Percentiles rank a stretch among this genome's conserved stretches.
phyloP scores from a whole-genome alignment of 305 asterid genomes.

The Fraxinus greggii region DNA sequence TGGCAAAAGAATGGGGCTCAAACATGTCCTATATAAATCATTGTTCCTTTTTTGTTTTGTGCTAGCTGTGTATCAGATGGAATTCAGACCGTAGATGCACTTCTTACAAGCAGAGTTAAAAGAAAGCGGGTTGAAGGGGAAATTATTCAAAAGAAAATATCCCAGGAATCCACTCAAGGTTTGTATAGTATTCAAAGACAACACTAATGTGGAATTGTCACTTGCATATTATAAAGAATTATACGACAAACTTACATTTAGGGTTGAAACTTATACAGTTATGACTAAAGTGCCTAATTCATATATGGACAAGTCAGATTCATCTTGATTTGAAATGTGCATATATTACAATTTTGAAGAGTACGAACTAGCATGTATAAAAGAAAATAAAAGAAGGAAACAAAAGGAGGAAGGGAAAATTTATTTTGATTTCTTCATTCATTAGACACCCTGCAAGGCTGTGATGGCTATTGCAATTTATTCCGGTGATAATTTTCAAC shows the following conservation, averaged over 20 bases:
- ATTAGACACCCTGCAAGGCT: neutral
- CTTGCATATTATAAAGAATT: neutral
- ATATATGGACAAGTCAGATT: constrained; percentile 1
- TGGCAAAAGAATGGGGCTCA: too few species aligned
- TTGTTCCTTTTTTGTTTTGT: constrained; percentile 32
- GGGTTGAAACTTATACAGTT: neutral
- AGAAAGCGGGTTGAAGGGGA: constrained; percentile 73
- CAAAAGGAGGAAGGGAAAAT: neutral
- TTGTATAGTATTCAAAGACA: constrained; percentile 14
- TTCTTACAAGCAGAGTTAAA: constrained; percentile 81
- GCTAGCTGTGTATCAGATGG: constrained; percentile 87
- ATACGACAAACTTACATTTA: neutral
- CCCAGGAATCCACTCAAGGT: constrained; percentile 56
- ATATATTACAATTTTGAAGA: neutral
- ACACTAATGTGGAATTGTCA: neutral
- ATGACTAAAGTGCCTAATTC: neutral
- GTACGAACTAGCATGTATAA: neutral
- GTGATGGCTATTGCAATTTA: neutral
- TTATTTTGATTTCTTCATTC: constrained; percentile 2
- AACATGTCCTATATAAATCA: neutral
- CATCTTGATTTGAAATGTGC: constrained; percentile 1
- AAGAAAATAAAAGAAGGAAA: neutral
- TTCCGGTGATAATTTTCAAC: constrained; percentile 7
- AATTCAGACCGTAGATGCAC: constrained; percentile 81
- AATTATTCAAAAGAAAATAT: constrained; percentile 36